Conservation (phyloP, 768 basidiomycete species). For the Lentinula edodes region DNA sequence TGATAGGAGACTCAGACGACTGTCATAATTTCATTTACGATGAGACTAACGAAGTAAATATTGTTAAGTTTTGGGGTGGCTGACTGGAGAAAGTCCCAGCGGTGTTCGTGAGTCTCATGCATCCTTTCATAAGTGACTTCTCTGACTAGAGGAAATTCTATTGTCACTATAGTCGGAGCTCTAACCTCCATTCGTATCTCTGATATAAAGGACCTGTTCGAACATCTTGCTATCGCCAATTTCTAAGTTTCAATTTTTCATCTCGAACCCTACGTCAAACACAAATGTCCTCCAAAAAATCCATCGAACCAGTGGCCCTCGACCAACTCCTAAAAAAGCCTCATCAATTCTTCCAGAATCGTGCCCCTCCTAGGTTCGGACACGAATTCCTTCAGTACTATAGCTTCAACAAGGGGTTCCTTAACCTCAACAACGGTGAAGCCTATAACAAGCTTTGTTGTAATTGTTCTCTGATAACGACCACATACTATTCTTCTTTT, state of each 20-base stretch:
- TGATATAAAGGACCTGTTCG: background rate
- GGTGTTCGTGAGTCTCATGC: too few species aligned
- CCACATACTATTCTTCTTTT: constrained; percentile 19
- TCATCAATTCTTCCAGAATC: background rate
- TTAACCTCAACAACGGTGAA: background rate
- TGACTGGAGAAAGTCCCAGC: too few species aligned
- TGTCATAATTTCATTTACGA: too few species aligned
- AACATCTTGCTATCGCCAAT: background rate
- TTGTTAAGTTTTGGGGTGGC: too few species aligned
- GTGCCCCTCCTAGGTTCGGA: background rate
- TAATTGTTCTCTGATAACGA: background rate
- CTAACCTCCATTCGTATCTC: too few species aligned
- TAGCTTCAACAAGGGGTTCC: background rate
- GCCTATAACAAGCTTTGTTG: background rate
- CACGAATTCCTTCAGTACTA: background rate
- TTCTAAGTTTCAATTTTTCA: too few species aligned
- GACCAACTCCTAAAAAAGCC: background rate
- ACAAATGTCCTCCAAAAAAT: background rate
- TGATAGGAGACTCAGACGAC: too few species aligned
- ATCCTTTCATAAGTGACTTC: too few species aligned
- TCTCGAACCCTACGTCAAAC: background rate
- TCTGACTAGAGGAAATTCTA: too few species aligned
- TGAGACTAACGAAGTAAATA: too few species aligned
- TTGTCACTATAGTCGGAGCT: too few species aligned
- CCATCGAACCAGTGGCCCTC: background rate